Conservation (phyloP, 805 yeast genomes). For the Candida pini region DNA sequence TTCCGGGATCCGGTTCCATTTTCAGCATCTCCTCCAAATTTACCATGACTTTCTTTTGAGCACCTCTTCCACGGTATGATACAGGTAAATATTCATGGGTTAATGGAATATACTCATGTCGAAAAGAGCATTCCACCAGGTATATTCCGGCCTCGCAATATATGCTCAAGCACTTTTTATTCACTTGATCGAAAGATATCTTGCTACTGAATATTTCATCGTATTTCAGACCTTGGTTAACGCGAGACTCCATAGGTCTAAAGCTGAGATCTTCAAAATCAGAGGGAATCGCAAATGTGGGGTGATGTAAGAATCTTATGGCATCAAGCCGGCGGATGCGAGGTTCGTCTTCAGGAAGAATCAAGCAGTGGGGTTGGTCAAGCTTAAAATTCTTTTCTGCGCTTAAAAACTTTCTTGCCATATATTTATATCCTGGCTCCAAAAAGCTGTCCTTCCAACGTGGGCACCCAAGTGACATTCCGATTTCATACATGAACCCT, state of each 20-base stretch:
- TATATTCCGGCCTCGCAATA: conserved; percentile 64
- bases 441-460: conserved; percentile 88
- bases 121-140: conserved; percentile 66
- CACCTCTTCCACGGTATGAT: conserved; percentile 54
- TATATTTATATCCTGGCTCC: conserved; percentile 76
- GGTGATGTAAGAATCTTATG: conserved; percentile 74
- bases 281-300: conserved; percentile 64
- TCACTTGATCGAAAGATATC: conserved; percentile 39
- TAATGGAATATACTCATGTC: conserved; percentile 54
- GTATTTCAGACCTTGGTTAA: conserved; percentile 27
- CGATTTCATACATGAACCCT: conserved; percentile 93
- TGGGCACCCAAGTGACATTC: conserved; percentile 87
- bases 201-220: conserved; percentile 27
- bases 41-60: conserved; percentile 46
- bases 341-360: conserved; percentile 63
- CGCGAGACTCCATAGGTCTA: conserved; percentile 26
- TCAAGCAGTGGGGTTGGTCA: conserved; percentile 46
- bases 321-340: conserved; percentile 84
- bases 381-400: conserved; percentile 49
- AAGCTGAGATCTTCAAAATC: conserved; percentile 45
- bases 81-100: conserved; percentile 58
- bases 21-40: conserved; percentile 40
- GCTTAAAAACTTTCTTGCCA: conserved; percentile 78
- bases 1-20: conserved; percentile 30
- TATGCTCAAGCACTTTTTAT: conserved; percentile 38